A percentile compares a stretch with the other conserved stretches of the same genome.
phyloP scores from a whole-genome alignment of 768 basidiomycete genomes.

The Hebeloma cylindrosporum region DNA sequence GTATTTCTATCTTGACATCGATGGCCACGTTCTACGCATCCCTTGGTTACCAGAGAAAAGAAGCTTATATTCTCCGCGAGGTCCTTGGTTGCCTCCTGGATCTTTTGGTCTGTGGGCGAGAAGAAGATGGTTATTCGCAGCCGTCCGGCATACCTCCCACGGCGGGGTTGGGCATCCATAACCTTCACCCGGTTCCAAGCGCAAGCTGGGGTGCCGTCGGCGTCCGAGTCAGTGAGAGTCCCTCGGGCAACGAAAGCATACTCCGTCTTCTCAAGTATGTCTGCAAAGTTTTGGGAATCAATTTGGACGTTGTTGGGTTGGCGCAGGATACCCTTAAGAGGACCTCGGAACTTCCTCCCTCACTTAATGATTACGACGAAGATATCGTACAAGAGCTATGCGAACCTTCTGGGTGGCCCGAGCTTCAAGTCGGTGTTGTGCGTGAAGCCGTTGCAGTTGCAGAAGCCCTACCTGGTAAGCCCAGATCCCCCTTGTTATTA shows the following conservation, averaged over 20 bases:
- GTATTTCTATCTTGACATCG: conserved; percentile 67
- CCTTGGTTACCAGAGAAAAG: conserved; percentile 85
- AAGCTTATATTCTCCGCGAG: conserved; percentile 83
- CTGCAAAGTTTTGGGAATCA: conserved; percentile 78
- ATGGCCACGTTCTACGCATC: conserved; percentile 76
- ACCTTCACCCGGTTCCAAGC: conserved; percentile 34
- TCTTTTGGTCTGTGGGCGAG: conserved; percentile 80
- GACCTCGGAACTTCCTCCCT: conserved; percentile 12
- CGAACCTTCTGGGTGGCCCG: conserved; percentile 87
- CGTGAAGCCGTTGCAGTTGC: conserved; percentile 91
- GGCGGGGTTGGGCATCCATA: conserved; percentile 50
- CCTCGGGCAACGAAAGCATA: conserved; percentile 82
- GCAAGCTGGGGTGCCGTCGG: conserved; percentile 59
- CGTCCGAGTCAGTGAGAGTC: conserved; percentile 69
- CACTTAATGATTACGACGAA: conserved; percentile 35
- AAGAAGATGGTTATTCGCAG: conserved; percentile 59
- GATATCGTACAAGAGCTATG: conserved; percentile 41
- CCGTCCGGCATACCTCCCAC: conserved; percentile 40
- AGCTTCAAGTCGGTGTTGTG: conserved; percentile 90
- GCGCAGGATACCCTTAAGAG: conserved; percentile 27
- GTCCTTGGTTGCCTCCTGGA: conserved; percentile 84
- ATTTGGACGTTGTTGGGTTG: conserved; percentile 70
- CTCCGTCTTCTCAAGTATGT: conserved; percentile 70
- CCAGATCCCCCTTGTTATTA: too few relatives aligned
- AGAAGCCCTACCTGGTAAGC: conserved; percentile 84